phyloP scores from a whole-genome alignment of 2,329 filamentous ascomycete genomes.

The Stachybotrys elegans region DNA sequence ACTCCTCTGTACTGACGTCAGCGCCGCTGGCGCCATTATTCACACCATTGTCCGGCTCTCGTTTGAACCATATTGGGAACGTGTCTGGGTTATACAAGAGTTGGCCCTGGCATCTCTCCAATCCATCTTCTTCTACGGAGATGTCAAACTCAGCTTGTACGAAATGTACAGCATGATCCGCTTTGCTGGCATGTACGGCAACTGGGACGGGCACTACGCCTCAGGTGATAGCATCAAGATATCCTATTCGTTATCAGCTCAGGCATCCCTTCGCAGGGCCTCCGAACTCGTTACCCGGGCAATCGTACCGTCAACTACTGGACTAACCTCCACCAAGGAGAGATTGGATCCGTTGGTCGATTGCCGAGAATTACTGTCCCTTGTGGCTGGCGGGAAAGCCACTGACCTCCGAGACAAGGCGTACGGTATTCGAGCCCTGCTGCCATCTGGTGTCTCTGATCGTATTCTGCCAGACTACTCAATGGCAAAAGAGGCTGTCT shows the following conservation, averaged over 20 bases:
- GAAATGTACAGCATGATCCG: not conserved
- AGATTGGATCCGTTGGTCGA: not conserved
- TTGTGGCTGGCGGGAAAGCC: not conserved
- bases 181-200: not conserved
- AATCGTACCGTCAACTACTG: not conserved
- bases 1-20: not conserved
- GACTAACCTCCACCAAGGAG: not conserved
- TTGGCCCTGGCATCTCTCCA: not conserved
- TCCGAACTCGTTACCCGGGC: not conserved
- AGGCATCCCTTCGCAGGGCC: not conserved
- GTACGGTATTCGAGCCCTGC: not conserved
- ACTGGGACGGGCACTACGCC: not conserved
- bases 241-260: not conserved
- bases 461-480: not conserved
- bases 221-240: not conserved
- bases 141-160: not conserved
- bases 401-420: not conserved
- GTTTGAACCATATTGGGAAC: not conserved
- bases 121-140: not conserved
- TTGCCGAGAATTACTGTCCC: not conserved
- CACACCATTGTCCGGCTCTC: not conserved
- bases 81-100: not conserved
- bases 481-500: not conserved
- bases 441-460: not conserved
- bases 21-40: not conserved